phyloP scores from a whole-genome alignment of 2,329 filamentous ascomycete species.

The Chaetothyriales sp. region DNA sequence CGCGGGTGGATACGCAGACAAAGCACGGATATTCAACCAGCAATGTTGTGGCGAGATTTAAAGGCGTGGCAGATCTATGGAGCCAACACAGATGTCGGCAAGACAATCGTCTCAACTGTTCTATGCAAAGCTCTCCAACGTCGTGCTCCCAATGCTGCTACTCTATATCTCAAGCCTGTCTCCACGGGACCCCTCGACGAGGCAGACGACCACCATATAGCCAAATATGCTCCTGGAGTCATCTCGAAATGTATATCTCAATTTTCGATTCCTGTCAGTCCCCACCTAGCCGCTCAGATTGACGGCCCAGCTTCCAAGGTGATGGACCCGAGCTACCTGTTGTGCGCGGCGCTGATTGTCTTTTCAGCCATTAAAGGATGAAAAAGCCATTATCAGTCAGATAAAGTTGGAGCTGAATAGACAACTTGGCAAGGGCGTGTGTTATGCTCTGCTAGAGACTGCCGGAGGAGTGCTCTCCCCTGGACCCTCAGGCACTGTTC shows the following conservation, averaged over 20 bases:
- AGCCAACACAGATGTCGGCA: constrained; percentile 73
- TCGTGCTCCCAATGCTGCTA: constrained; percentile 33
- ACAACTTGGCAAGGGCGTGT: constrained; percentile 19
- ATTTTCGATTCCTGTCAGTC: constrained; percentile 61
- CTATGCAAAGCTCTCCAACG: constrained; percentile 50
- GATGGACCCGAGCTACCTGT: background rate
- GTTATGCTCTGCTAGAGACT: constrained; percentile 56
- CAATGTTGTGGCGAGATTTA: constrained; percentile 46
- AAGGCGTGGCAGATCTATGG: constrained; percentile 65
- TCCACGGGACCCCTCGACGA: constrained; percentile 60
- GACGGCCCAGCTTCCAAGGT: constrained; percentile 4
- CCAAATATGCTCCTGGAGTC: constrained; percentile 42
- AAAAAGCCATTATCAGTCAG: constrained; percentile 37
- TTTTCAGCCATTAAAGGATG: constrained; percentile 12
- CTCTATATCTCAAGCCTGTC: constrained; percentile 65
- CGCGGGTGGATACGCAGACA: background rate
- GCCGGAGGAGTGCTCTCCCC: constrained; percentile 74
- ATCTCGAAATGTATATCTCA: constrained; percentile 53
- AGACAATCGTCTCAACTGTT: constrained; percentile 65
- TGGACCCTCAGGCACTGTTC: constrained; percentile 58
- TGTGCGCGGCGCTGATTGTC: constrained; percentile 3
- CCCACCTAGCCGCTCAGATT: constrained; percentile 53
- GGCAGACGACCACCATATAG: constrained; percentile 58
- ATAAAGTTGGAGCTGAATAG: constrained; percentile 33
- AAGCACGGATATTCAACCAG: background rate